Conservation (phyloP, 1,284 basidiomycete species). For the Volvariella volvacea region DNA sequence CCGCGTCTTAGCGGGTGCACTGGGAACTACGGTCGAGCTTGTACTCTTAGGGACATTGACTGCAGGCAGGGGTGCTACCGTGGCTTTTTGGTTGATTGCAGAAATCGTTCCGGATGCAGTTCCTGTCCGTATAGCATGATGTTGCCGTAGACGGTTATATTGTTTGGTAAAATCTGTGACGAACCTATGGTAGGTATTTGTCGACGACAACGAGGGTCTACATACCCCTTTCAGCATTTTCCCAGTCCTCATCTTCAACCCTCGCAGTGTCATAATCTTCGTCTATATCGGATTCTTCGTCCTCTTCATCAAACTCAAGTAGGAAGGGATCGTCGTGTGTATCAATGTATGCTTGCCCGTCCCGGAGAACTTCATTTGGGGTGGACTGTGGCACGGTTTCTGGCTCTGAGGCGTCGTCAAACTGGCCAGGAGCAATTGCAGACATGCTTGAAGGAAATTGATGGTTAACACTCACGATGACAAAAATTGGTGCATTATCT, state of each 20-base stretch:
- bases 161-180: slow-evolving; percentile 92
- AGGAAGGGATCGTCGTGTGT: slow-evolving; percentile 32
- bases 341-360: slow-evolving; percentile 42
- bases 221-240: slow-evolving; percentile 70
- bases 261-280: slow-evolving; percentile 46
- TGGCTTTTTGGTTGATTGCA: slow-evolving; percentile 35
- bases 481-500: no score
- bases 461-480: no score
- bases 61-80: slow-evolving; percentile 62
- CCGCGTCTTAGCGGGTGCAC: slow-evolving; percentile 37
- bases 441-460: slow-evolving; percentile 7
- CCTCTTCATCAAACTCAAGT: slow-evolving; percentile 29
- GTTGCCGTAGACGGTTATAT: slow-evolving; percentile 87
- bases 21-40: slow-evolving; percentile 12
- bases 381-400: slow-evolving; percentile 7
- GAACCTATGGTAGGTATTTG: slow-evolving; percentile 3
- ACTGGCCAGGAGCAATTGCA: slow-evolving; percentile 37
- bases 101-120: slow-evolving; percentile 51
- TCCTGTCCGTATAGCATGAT: slow-evolving; percentile 69
- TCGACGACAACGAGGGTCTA: slow-evolving; percentile 1
- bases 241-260: slow-evolving; percentile 90
- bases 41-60: slow-evolving; percentile 55
- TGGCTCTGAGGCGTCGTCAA: slow-evolving; percentile 42
- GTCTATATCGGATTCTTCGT: slow-evolving; percentile 32
- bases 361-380: slow-evolving; percentile 13